These are phyloP conservation scores for Vaccinium darrowii DNA, from an alignment of 148 eudicot species.

Conservation along the genomic window DNA sequence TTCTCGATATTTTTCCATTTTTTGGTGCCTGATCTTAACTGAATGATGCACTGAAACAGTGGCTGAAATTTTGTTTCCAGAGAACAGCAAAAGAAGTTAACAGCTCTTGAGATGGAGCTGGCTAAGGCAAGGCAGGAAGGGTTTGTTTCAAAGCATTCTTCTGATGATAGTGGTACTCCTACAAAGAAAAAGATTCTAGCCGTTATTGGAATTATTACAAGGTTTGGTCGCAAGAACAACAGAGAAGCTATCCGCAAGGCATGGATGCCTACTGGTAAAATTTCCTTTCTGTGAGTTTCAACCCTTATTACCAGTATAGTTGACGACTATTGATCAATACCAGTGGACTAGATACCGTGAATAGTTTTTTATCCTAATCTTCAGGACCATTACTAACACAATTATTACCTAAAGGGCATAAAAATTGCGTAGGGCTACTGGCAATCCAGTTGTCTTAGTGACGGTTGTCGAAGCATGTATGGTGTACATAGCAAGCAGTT, in stretches of 20 bases:
- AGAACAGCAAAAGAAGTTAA: constrained; percentile 73
- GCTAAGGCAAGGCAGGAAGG: constrained; percentile 73
- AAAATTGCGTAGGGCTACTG: neutral
- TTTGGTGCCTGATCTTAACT: constrained; percentile 1
- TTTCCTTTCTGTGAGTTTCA: constrained; percentile 13
- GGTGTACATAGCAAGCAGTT: neutral
- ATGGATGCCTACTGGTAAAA: constrained; percentile 84
- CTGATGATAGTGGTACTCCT: constrained; percentile 33
- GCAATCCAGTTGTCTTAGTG: neutral
- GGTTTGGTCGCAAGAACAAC: constrained; percentile 70
- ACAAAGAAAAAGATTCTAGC: constrained; percentile 65
- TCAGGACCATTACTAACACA: neutral
- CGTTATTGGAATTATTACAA: constrained; percentile 69
- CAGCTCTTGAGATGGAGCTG: constrained; percentile 77
- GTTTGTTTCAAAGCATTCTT: constrained; percentile 47
- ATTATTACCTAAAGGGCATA: neutral
- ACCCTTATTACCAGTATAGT: neutral
- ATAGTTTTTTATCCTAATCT: neutral
- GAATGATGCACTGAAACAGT: neutral
- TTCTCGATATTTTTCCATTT: neutral
- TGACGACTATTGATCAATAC: neutral
- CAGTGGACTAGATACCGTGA: neutral
- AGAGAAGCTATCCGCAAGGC: constrained; percentile 88
- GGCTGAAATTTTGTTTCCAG: constrained; percentile 37
- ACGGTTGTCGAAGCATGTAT: neutral